Conservation (phyloP, 768 basidiomycete species). For the Suillus alpinus region DNA sequence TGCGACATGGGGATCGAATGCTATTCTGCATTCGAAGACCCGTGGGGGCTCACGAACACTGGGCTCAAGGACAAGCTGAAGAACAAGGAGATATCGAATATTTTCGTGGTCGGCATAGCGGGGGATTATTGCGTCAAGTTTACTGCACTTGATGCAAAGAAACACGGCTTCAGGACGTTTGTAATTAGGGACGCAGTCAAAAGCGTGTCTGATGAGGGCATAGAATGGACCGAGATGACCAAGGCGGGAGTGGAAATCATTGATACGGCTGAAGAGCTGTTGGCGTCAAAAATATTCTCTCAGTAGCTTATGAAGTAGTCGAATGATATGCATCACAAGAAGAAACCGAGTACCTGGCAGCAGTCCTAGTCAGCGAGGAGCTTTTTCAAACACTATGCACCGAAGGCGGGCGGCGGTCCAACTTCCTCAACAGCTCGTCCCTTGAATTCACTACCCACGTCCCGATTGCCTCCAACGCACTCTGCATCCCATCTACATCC, state of each 20-base stretch:
- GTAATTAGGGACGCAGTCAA: constrained; percentile 47
- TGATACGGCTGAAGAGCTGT: constrained; percentile 27
- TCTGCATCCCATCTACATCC: not conserved
- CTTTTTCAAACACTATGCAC: not conserved
- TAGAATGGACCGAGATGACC: constrained; percentile 37
- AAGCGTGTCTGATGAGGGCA: constrained; percentile 34
- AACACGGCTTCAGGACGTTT: constrained; percentile 47
- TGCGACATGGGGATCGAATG: constrained; percentile 60
- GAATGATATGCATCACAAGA: not conserved
- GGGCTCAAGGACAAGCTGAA: constrained; percentile 44
- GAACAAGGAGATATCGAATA: constrained; percentile 45
- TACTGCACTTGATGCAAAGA: constrained; percentile 53
- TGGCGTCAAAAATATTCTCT: not conserved
- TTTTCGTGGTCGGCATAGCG: constrained; percentile 69
- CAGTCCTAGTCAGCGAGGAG: not conserved
- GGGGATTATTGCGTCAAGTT: constrained; percentile 76
- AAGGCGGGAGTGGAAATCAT: constrained; percentile 34
- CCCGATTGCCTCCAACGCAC: not conserved
- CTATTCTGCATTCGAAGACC: constrained; percentile 77
- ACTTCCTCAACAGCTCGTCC: not conserved
- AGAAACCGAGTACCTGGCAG: not conserved
- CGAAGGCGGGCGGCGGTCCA: too few relatives aligned
- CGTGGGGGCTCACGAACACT: constrained; percentile 46
- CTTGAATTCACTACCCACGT: not conserved
- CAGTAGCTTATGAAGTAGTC: not conserved